Evolutionary conservation across 306 rosid species (phyloP).

Genomic region (Lagenaria siceraria): DNA sequence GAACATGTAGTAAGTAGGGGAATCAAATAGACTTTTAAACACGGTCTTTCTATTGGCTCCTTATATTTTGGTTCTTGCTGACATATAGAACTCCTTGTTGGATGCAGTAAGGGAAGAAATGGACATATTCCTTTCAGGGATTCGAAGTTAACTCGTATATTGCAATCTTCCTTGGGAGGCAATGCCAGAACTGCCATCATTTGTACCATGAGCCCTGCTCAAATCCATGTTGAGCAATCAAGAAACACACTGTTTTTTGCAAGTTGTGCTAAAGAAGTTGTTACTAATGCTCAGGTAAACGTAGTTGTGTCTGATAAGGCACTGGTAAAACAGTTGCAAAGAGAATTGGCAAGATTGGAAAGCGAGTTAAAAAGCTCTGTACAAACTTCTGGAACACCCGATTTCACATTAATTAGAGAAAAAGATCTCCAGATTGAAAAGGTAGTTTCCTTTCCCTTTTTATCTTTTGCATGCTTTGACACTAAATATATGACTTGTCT

Average conservation of each 20-base stretch:
- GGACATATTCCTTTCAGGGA: slow-evolving; percentile 97
- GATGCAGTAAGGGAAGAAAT: slow-evolving; percentile 91
- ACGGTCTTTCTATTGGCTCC: background rate
- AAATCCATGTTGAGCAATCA: slow-evolving; percentile 81
- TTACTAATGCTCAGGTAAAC: slow-evolving; percentile 84
- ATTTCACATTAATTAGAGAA: slow-evolving; percentile 54
- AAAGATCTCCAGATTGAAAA: slow-evolving; percentile 72
- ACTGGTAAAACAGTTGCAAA: slow-evolving; percentile 81
- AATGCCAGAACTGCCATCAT: slow-evolving; percentile 94
- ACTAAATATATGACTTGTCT: background rate
- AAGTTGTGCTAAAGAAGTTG: slow-evolving; percentile 90
- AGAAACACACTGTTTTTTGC: slow-evolving; percentile 98
- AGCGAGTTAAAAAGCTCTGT: slow-evolving; percentile 54
- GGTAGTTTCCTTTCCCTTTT: slow-evolving; percentile 24
- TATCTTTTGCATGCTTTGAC: background rate
- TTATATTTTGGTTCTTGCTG: background rate
- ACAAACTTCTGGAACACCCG: slow-evolving; percentile 20
- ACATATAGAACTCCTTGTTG: slow-evolving; percentile 8
- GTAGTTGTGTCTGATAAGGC: slow-evolving; percentile 92
- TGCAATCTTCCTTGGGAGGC: slow-evolving; percentile 96
- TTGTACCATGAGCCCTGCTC: slow-evolving; percentile 96
- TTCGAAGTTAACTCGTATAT: slow-evolving; percentile 95
- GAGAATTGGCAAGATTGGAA: slow-evolving; percentile 74
- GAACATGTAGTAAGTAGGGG: background rate
- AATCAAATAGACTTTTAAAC: background rate